Evolutionary conservation across 208 protist species (phyloP).

Genomic region (Acanthamoeba castellanii): DNA sequence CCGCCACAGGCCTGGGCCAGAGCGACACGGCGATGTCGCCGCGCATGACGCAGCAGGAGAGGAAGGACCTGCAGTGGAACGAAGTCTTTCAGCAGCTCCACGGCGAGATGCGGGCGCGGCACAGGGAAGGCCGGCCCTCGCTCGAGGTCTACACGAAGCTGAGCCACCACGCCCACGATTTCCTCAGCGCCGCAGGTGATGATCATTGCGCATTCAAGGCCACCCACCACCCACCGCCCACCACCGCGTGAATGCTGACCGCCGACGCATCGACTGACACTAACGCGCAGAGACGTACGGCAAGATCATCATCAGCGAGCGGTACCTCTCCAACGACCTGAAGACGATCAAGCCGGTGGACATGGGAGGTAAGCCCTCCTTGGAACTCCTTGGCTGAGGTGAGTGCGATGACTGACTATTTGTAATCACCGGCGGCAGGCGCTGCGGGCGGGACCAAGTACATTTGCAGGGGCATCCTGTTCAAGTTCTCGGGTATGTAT

Average conservation of each 20-base stretch:
- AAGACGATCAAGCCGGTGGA: conserved; percentile 70
- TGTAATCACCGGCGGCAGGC: not conserved
- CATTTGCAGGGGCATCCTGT: conserved; percentile 78
- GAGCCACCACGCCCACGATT: conserved; percentile 47
- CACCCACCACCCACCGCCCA: not conserved
- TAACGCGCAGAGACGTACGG: conserved; percentile 26
- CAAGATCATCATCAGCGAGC: conserved; percentile 62
- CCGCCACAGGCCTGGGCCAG: not conserved
- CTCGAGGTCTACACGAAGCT: conserved; percentile 17
- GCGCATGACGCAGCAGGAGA: not conserved
- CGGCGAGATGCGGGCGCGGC: not conserved
- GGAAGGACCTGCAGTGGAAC: conserved; percentile 54
- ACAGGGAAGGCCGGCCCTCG: conserved; percentile 12
- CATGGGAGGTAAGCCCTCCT: not conserved
- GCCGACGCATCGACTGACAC: not conserved
- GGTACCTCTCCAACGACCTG: conserved; percentile 32
- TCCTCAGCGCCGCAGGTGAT: conserved; percentile 43
- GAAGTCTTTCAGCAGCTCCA: conserved; percentile 32
- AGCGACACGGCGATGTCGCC: not conserved
- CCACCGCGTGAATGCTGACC: not conserved
- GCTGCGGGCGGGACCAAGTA: conserved; percentile 73
- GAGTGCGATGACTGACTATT: not conserved
- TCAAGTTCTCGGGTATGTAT: conserved; percentile 80
- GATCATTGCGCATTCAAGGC: not conserved
- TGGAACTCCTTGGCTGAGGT: not conserved